phyloP scores from a whole-genome alignment of 2,329 filamentous ascomycete species.

The Aureobasidium sp. region DNA sequence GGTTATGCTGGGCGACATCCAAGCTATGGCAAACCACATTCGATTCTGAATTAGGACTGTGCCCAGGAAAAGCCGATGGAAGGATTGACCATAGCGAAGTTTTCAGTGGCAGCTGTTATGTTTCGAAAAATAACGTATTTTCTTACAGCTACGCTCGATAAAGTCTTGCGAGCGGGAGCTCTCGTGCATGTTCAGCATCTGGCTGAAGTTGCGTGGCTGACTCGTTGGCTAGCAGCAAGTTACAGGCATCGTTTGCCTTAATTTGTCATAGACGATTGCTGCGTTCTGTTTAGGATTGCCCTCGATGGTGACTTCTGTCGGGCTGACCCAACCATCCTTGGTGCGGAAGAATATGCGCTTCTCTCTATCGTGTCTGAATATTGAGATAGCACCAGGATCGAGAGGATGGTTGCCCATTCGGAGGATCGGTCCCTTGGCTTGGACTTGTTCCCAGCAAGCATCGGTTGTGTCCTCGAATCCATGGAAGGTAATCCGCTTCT shows the following conservation, averaged over 20 bases:
- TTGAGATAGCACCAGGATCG: neutral
- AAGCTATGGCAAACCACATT: neutral
- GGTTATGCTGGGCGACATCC: neutral
- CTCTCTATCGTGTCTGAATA: neutral
- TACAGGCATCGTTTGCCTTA: neutral
- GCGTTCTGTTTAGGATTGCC: conserved; percentile 6
- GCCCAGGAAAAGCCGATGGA: no score
- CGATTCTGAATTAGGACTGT: neutral
- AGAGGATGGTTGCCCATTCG: neutral
- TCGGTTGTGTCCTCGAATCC: conserved; percentile 8
- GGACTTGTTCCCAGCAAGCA: neutral
- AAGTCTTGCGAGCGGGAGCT: no score
- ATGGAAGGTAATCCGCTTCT: conserved; percentile 7
- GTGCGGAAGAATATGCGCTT: conserved; percentile 4
- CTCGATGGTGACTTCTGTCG: conserved; percentile 4
- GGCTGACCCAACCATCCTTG: neutral
- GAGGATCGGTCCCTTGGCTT: neutral
- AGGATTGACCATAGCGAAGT: no score
- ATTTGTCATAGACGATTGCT: neutral
- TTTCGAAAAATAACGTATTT: no score
- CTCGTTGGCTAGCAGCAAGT: neutral
- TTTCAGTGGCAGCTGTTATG: no score
- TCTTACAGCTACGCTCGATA: no score
- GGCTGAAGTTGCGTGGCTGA: no score
- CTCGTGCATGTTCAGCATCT: neutral